These are phyloP conservation scores for Fusarium sp. DNA, from an alignment of 2,329 filamentous ascomycete genomes.

Conservation along the genomic window DNA sequence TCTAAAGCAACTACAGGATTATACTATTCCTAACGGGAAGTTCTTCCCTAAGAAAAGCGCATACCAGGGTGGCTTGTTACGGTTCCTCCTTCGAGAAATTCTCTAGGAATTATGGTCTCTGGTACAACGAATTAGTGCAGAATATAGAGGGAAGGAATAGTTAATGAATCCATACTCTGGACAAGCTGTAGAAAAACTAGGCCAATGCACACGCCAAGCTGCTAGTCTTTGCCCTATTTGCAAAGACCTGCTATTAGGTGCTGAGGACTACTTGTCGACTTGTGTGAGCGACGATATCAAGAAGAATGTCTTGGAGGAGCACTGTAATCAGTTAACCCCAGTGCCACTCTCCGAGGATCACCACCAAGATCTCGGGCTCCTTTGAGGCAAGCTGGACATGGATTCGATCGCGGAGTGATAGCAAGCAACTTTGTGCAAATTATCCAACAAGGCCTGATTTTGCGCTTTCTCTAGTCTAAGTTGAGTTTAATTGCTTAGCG, in stretches of 20 bases:
- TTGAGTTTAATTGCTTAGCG: constrained; percentile 33
- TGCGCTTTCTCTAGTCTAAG: constrained; percentile 2
- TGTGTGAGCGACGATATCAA: too few species aligned
- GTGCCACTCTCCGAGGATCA: neutral
- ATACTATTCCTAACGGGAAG: neutral
- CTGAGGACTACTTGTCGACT: too few species aligned
- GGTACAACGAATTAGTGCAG: too few species aligned
- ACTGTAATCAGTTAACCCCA: too few species aligned
- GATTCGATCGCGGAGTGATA: constrained; percentile 43
- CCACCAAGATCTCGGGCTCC: constrained; percentile 34
- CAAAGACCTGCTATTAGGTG: too few species aligned
- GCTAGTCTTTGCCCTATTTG: too few species aligned
- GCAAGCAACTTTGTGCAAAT: constrained; percentile 45
- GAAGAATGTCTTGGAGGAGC: too few species aligned
- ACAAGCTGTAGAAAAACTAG: too few species aligned
- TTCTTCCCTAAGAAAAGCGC: neutral
- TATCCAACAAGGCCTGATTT: constrained; percentile 19
- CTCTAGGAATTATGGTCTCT: neutral
- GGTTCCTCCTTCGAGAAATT: neutral
- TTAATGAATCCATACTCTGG: too few species aligned
- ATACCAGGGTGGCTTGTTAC: neutral
- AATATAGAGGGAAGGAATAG: too few species aligned
- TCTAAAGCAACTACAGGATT: neutral
- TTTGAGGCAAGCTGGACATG: constrained; percentile 46
- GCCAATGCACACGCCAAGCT: too few species aligned